phyloP scores from a whole-genome alignment of 306 rosid genomes.

The Acacia melanoxylon region DNA sequence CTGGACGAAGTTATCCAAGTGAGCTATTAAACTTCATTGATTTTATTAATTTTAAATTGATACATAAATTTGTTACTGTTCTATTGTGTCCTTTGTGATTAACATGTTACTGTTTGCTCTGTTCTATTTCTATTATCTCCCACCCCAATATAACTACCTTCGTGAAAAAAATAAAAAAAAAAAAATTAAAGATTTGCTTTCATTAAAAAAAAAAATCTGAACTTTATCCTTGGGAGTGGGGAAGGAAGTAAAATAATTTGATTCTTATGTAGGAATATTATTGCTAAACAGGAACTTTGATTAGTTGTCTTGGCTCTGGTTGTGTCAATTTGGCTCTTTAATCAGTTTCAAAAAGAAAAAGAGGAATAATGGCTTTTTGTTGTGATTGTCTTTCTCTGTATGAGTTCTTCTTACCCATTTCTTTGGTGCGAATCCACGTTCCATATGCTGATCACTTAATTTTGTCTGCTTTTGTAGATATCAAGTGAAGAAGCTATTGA shows the following conservation, averaged over 20 bases:
- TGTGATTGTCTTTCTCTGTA: not conserved
- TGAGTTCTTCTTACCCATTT: not conserved
- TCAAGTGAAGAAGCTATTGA: conserved; percentile 90
- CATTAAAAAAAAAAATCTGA: not conserved
- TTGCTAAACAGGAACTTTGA: not conserved
- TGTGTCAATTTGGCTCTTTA: not conserved
- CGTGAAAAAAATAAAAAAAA: not conserved
- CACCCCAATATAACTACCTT: not conserved
- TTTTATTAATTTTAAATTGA: not conserved
- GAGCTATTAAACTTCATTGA: conserved; percentile 38
- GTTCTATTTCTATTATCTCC: not conserved
- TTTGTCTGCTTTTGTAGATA: conserved; percentile 51
- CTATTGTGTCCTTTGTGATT: not conserved
- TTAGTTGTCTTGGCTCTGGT: conserved; percentile 16
- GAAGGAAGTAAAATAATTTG: not conserved
- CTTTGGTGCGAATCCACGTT: not conserved
- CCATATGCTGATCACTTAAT: not conserved
- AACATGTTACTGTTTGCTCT: not conserved
- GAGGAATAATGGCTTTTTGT: not conserved
- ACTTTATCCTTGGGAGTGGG: not conserved
- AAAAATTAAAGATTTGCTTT: not conserved
- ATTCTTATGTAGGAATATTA: not conserved
- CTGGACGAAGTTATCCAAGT: conserved; percentile 89
- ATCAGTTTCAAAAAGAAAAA: not conserved
- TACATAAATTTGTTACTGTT: not conserved